Evolutionary conservation across 768 basidiomycete genomes (phyloP).

Genomic region (Dacryopinax primogenitus): DNA sequence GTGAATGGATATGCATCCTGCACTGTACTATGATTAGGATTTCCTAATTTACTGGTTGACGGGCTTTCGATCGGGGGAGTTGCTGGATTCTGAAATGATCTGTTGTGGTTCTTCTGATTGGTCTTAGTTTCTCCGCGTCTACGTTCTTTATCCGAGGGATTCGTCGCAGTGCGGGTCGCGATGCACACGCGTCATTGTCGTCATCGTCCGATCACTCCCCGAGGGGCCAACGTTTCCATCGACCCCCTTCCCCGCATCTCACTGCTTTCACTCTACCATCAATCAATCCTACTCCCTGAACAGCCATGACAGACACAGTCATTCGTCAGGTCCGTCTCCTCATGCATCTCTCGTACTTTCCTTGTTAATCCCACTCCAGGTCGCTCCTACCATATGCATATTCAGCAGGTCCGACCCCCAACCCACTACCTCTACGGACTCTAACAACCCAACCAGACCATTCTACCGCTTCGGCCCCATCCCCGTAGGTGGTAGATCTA

Average conservation of each 20-base stretch:
- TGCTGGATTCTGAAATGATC: no score
- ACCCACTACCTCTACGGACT: not conserved
- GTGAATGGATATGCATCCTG: no score
- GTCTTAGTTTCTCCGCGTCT: constrained; percentile 18
- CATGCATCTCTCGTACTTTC: not conserved
- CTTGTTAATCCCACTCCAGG: constrained; percentile 13
- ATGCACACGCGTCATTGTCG: no score
- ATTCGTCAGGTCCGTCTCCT: constrained; percentile 21
- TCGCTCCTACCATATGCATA: constrained; percentile 27
- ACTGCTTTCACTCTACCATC: not conserved
- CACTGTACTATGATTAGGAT: no score
- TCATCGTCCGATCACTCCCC: no score
- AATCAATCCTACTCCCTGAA: not conserved
- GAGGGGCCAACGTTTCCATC: no score
- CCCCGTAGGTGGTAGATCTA: constrained; percentile 72
- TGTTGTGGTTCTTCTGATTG: not conserved
- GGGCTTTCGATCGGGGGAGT: no score
- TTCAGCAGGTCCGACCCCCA: constrained; percentile 24
- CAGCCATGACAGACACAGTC: constrained; percentile 15
- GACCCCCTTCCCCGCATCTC: not conserved
- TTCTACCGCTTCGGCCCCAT: constrained; percentile 54
- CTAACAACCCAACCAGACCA: constrained; percentile 24
- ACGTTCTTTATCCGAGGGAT: constrained; percentile 21
- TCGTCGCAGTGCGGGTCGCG: constrained; percentile 16
- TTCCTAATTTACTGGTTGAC: no score